These are phyloP conservation scores for Simmondsia chinensis DNA, from an alignment of 148 eudicot species.

Conservation along the genomic window DNA sequence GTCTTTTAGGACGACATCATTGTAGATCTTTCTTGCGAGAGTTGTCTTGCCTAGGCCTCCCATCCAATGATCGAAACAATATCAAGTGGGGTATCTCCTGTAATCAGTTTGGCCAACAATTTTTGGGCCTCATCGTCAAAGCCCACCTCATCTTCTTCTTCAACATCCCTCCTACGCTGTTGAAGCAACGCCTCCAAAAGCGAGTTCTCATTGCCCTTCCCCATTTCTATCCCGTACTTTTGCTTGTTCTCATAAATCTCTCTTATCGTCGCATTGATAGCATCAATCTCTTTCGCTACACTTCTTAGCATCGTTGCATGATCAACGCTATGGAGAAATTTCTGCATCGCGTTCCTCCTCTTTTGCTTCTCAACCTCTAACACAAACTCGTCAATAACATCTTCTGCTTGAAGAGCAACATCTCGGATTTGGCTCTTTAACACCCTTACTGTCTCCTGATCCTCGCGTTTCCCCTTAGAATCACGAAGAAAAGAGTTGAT, in stretches of 20 bases:
- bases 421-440: conserved; percentile 13
- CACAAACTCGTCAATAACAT: conserved; percentile 11
- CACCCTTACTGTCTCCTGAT: conserved; percentile 5
- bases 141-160: conserved; percentile 21
- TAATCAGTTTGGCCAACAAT: conserved; percentile 10
- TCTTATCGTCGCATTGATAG: conserved; percentile 8
- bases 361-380: conserved; percentile 10
- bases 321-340: background rate
- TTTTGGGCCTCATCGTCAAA: conserved; percentile 20
- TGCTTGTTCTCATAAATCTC: conserved; percentile 9
- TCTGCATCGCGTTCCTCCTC: conserved; percentile 1
- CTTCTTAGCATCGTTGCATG: conserved; percentile 3
- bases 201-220: conserved; percentile 5
- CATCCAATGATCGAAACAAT: conserved; percentile 38
- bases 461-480: conserved; percentile 5
- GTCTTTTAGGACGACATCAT: conserved; percentile 6
- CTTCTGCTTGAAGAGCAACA: conserved; percentile 20
- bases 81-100: conserved; percentile 9
- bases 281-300: conserved; percentile 8
- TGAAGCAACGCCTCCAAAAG: conserved; percentile 10
- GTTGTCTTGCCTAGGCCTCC: conserved; percentile 42
- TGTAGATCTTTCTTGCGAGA: conserved; percentile 22
- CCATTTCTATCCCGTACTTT: conserved; percentile 6
- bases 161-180: conserved; percentile 6
- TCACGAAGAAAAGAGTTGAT: conserved; percentile 12